phyloP scores from a whole-genome alignment of 2,329 filamentous ascomycete genomes.

The Fusarium sp. region DNA sequence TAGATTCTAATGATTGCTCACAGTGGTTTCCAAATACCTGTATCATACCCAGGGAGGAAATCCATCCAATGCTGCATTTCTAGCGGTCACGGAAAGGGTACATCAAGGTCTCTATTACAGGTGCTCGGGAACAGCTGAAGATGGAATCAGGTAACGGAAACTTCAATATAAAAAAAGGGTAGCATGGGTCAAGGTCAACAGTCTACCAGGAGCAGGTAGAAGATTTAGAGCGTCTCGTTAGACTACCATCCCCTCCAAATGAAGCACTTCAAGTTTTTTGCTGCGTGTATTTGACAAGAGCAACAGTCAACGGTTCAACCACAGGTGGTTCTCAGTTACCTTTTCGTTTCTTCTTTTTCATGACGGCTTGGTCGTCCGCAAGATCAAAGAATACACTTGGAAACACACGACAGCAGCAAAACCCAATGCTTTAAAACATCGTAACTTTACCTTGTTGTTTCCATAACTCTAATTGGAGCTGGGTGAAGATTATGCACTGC shows the following conservation, averaged over 20 bases:
- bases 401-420: no score
- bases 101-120: not conserved
- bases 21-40: not conserved
- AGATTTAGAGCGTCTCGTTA: not conserved
- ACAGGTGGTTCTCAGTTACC: not conserved
- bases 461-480: no score
- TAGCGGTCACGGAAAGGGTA: not conserved
- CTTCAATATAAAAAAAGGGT: not conserved
- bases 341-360: no score
- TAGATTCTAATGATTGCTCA: not conserved
- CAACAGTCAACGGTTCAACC: not conserved
- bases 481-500: not conserved
- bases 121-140: not conserved
- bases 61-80: not conserved
- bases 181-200: not conserved
- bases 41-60: not conserved
- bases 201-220: not conserved
- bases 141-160: not conserved
- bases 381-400: no score
- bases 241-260: not conserved
- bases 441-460: not conserved
- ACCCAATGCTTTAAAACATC: no score
- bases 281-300: not conserved
- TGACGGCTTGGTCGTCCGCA: no score
- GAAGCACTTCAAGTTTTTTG: not conserved